phyloP scores from a whole-genome alignment of 1,139 yeast genomes.

The Yamadazyma kanchanaburiensis region DNA sequence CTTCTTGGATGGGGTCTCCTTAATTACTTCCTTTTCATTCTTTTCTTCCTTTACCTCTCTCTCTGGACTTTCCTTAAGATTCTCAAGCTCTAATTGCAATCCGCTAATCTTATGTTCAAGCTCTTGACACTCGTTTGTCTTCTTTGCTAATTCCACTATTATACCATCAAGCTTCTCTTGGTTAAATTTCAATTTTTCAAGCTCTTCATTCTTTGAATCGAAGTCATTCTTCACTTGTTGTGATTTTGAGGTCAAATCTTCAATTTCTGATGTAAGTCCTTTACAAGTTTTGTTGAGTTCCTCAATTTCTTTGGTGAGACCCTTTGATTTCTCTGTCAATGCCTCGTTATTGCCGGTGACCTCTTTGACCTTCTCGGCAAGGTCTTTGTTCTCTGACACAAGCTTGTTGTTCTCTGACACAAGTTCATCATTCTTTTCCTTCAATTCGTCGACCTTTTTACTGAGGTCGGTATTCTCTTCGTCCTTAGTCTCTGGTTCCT shows the following conservation, averaged over 20 bases:
- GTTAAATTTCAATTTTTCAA: constrained; percentile 1
- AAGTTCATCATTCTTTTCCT: background rate
- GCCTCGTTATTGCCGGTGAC: no score
- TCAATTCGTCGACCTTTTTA: background rate
- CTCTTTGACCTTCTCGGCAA: background rate
- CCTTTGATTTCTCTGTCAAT: background rate
- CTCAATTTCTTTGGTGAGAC: constrained; percentile 2
- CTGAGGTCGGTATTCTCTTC: constrained; percentile 1
- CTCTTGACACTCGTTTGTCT: constrained; percentile 3
- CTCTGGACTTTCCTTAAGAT: constrained; percentile 1
- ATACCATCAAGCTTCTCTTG: constrained; percentile 1
- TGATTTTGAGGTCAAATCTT: background rate
- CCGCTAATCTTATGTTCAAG: constrained; percentile 5
- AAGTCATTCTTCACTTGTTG: constrained; percentile 3
- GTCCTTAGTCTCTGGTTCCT: constrained; percentile 2
- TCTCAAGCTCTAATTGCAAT: constrained; percentile 5
- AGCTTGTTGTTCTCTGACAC: background rate
- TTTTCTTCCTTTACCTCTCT: constrained; percentile 1
- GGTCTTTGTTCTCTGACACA: background rate
- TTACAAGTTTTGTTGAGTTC: constrained; percentile 1
- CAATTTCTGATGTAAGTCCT: constrained; percentile 1
- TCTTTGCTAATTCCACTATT: constrained; percentile 2
- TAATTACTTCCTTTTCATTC: background rate
- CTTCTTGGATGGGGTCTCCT: constrained; percentile 5
- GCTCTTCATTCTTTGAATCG: constrained; percentile 7